phyloP scores from a whole-genome alignment of 2,329 filamentous ascomycete species.

The Botrytis byssoidea region DNA sequence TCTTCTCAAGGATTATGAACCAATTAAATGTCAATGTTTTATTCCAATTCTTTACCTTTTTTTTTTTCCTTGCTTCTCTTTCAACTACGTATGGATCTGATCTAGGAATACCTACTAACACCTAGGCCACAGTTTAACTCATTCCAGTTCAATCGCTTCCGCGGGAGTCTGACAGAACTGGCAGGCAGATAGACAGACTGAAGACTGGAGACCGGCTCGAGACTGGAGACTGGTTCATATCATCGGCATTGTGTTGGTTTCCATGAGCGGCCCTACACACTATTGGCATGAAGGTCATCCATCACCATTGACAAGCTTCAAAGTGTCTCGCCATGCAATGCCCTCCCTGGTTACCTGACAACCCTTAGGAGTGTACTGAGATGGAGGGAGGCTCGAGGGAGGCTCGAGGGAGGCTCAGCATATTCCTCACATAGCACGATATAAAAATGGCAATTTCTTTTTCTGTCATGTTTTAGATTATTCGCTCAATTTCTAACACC shows the following conservation, averaged over 20 bases:
- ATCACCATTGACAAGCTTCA: not conserved
- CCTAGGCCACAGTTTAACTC: not conserved
- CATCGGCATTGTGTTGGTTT: not conserved
- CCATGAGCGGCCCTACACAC: not conserved
- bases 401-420: slow-evolving; percentile 1
- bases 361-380: not conserved
- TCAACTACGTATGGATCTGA: not conserved
- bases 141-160: not conserved
- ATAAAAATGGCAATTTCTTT: not conserved
- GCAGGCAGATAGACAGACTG: not conserved
- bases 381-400: not conserved
- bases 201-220: not conserved
- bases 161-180: not conserved
- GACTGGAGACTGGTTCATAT: not conserved
- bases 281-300: not conserved
- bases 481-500: not conserved
- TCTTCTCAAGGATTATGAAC: not conserved
- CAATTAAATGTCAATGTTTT: not conserved
- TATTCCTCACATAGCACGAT: slow-evolving; percentile 2
- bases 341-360: too few relatives aligned
- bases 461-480: not conserved
- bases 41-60: not conserved
- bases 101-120: not conserved
- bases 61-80: not conserved
- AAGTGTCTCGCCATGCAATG: not conserved